Base-by-base conservation (phyloP, 2,329 filamentous ascomycete species). In the Cercospora zeina region DNA sequence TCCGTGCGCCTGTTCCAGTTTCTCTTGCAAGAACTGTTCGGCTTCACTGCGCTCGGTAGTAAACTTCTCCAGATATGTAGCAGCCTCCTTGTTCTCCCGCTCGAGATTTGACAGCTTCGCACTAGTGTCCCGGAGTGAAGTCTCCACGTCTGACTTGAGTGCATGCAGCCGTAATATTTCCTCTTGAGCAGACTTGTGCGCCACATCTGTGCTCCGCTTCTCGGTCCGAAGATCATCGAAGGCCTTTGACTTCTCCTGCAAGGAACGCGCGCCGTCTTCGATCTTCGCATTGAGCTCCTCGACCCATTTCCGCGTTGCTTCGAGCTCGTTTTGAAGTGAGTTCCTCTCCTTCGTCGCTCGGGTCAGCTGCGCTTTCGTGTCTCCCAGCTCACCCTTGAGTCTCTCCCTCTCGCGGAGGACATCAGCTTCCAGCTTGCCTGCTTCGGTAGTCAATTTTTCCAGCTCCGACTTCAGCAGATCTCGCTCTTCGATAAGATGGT, bases 91-190 rank as follows among this genome's bases (percentile, higher is more conserved):
- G 36, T 65, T 69, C 34, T 70, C 64, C 13, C 55, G 58, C 45
- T 71, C 68, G 14, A 71, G 63, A 30, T 62, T 59, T 3, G 60
- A 24, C 1, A 69, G 42, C n/a, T 63, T 63, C 24, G 60, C 62
- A 36, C 62, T 60, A 27, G 62, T 64, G 4, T 62, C 61, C 13
- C 54, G 51, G 8, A 64, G 47, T 1, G 61, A 53, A 24, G 51
- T 54, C 33, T 69, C 62, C 6, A 59, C 34, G 9, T 68, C 65
- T n/a, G 60, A 33, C 33, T 68, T 69, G 58, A 65, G 45, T 31
- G 50, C 56, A 42, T 63, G 39, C 27, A 66, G 31, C 10, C 33
- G 16, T 13, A 58, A 16, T 4, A 64, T 56, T 16, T 62, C 61
- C 34, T 64, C 37, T 21, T 62, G 62, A 13, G 62, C 56, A 27